These are phyloP conservation scores for Ceratocystis alfenasii DNA, from an alignment of 2,329 filamentous ascomycete genomes.

Conservation along the genomic window DNA sequence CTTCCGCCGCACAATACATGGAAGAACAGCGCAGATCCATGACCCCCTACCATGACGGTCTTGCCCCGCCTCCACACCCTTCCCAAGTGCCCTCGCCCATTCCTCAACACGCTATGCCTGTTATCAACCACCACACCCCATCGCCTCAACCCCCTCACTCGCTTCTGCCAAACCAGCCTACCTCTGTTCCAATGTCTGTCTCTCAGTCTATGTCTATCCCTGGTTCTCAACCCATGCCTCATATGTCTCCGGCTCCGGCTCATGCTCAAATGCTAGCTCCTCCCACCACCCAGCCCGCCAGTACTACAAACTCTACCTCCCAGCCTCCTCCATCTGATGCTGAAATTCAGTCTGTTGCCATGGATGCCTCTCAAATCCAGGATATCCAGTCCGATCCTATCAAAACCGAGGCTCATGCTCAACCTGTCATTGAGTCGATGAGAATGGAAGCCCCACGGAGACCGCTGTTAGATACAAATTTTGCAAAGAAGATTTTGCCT, in stretches of 20 bases:
- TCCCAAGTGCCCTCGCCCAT: constrained; percentile 44
- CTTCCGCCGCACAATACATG: constrained; percentile 54
- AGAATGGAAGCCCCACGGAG: constrained; percentile 32
- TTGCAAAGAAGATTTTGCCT: constrained; percentile 49
- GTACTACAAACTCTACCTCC: constrained; percentile 25
- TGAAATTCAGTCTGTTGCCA: constrained; percentile 21
- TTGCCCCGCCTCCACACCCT: constrained; percentile 47
- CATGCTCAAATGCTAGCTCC: constrained; percentile 30
- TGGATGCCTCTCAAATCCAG: neutral
- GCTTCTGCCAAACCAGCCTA: constrained; percentile 34
- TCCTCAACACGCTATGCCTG: constrained; percentile 26
- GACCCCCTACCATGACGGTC: constrained; percentile 31
- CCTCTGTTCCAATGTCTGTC: constrained; percentile 4
- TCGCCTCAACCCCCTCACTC: constrained; percentile 48
- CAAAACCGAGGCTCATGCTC: constrained; percentile 34
- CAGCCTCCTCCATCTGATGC: constrained; percentile 35
- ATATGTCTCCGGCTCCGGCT: constrained; percentile 44
- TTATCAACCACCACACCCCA: constrained; percentile 35
- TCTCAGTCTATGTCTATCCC: constrained; percentile 14
- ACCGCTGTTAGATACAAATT: constrained; percentile 40
- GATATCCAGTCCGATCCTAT: constrained; percentile 24
- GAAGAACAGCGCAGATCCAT: constrained; percentile 66
- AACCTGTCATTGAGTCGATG: constrained; percentile 36
- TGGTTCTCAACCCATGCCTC: constrained; percentile 34
- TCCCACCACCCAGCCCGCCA: constrained; percentile 31